Base-by-base conservation (phyloP, 345 rosid species). In the Hibiscus tridactylites region DNA sequence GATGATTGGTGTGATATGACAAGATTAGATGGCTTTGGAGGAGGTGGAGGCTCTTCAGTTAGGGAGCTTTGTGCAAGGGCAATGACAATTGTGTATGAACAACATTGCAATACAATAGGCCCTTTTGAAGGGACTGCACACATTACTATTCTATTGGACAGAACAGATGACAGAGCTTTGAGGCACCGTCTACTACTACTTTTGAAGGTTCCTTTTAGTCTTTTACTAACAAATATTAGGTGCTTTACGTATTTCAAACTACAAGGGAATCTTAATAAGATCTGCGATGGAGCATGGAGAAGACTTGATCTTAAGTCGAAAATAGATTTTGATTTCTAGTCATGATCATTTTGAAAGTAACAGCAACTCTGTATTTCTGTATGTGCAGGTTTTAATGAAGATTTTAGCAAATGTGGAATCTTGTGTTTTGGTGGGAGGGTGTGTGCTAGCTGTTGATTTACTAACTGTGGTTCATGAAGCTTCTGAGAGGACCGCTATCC, bases 51-150 rank as follows among this genome's bases (percentile, higher is more conserved):
- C 65, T 87, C 89, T 78, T 92, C 99, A 44, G 99, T 95, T 68
- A 86, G 99, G 81, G 99, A 95, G 80, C 98, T 95, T 79, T 95
- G 99, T 85, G 99, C 98, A 9, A 90, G 99, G 83, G 98, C 99
- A 17, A 95, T 95, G 99, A 76, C 98, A 59, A 95, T 92, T 77
- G 97, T 95, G 65, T 95, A 95, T 80, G 99, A 95, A 79, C 98
- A 92, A 79, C 99, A 95, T 81, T 82, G 75, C 81, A 89, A 71
- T 62, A 84, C 82, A 76, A 82, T 95, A 73, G 97, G 98, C 63
- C 86, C 97, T 74, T 95, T 95, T 82, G 99, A 95, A 85, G 98
- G 99, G 73, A 88, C 94, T 74, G 86, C 98, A 57, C 99, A 95
- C 77, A 83, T 89, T 79, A 89, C 99, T 37, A 96, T 89, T 81